Base-by-base conservation (phyloP, 306 rosid species). In the Cucumis cinereus region DNA sequence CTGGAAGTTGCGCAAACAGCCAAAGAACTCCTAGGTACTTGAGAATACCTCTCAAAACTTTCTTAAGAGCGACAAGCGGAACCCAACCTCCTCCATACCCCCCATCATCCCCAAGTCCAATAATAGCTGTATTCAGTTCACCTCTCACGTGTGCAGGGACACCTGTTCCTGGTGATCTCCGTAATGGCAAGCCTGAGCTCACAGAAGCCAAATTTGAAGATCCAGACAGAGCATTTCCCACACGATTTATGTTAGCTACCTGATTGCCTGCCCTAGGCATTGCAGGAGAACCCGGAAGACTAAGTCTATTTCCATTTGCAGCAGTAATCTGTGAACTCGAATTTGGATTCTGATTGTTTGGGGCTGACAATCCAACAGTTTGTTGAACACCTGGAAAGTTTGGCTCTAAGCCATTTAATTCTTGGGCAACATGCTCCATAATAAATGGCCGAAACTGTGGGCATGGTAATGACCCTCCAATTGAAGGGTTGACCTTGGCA, bases 81-180 rank as follows among this genome's bases (percentile, higher is more conserved):
- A 95, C 99, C 99, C 99, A 95, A 64, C 99, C 99, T 79, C 99
- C 99, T 63, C 99, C 99, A 86, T 95, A 95, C 59, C 98, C 99
- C 62, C 99, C 99, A 82, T 95, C 99, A 52, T 95, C 99, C 54
- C 99, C 99, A 75, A 95, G 98, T 81, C 99, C 99, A 87, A 95
- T 95, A 79, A 95, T 92, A 74, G 97, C 99, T 33, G 99, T 95
- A 83, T 95, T 95, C 83, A 95, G 77, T 85, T 95, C 99, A 17
- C 99, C 98, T 83, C 91, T 92, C 77, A 92, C 98, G 69, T 95
- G 98, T 62, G 98, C 96, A 67, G 98, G 99, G 81, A 95, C 98
- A 83, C 88, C 91, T 58, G 97, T 73, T 77, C 91, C 98, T n/a
- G 98, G 91, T 62, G 97, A 72, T 80, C 99, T 90, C 69, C 97